These are phyloP conservation scores for Lactarius evosmus DNA, from an alignment of 768 basidiomycete genomes.

Conservation along the genomic window DNA sequence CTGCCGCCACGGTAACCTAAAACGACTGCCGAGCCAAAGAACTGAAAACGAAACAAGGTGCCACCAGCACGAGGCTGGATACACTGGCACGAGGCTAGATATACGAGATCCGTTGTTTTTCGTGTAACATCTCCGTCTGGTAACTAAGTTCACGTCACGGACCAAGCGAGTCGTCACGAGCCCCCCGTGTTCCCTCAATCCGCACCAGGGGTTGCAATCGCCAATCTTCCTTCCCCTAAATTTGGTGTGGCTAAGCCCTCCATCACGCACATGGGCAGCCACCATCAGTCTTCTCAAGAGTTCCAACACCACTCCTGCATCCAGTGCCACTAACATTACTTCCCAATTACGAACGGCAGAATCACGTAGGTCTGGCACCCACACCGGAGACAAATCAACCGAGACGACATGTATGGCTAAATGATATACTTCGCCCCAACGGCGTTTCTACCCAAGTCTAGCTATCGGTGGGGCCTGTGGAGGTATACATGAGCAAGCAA, in stretches of 20 bases:
- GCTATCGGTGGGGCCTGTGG: not conserved
- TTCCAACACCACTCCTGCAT: not conserved
- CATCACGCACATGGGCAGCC: not conserved
- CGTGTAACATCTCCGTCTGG: not conserved
- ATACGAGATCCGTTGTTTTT: not conserved
- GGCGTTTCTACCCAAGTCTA: not conserved
- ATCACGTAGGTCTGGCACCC: not conserved
- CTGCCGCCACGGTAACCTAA: not conserved
- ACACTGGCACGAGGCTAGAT: not conserved
- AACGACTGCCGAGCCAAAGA: not conserved
- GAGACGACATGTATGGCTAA: not conserved
- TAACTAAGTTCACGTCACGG: not conserved
- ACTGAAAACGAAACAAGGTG: slow-evolving; percentile 4
- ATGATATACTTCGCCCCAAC: not conserved
- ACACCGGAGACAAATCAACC: not conserved
- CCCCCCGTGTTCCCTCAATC: not conserved
- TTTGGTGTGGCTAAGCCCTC: not conserved
- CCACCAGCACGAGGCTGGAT: not conserved
- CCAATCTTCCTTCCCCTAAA: not conserved
- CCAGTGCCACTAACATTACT: not conserved
- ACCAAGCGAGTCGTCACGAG: not conserved
- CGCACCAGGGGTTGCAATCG: not conserved
- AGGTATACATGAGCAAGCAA: not conserved
- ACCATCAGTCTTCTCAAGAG: not conserved
- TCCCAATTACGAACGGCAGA: not conserved